Conservation (phyloP, 768 basidiomycete species). For the Tulasnella calospora region DNA sequence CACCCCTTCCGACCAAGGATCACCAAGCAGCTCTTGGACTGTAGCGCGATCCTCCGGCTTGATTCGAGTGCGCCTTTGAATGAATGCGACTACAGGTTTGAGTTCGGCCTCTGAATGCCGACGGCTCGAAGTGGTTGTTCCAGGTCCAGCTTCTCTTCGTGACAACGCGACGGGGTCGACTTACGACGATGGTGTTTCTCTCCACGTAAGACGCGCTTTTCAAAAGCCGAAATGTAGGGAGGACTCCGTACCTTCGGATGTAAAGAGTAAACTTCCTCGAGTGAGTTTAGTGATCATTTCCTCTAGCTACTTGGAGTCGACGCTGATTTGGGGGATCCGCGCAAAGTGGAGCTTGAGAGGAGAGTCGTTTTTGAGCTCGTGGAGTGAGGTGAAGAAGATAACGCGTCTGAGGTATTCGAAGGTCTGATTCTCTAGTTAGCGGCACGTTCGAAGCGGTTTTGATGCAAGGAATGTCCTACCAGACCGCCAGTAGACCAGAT, state of each 20-base stretch:
- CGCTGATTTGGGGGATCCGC: not conserved
- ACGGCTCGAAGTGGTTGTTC: not conserved
- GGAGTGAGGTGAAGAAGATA: not conserved
- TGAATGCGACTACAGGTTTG: not conserved
- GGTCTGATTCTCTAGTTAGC: too few species aligned
- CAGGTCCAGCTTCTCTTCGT: not conserved
- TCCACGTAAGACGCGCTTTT: not conserved
- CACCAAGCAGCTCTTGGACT: not conserved
- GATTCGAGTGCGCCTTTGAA: not conserved
- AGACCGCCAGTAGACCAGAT: conserved; percentile 29
- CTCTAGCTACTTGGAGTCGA: not conserved
- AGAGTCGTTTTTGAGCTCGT: not conserved
- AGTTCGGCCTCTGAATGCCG: not conserved
- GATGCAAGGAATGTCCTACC: conserved; percentile 12
- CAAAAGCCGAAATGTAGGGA: not conserved
- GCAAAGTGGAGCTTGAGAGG: not conserved
- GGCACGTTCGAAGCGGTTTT: not conserved
- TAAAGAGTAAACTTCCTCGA: not conserved
- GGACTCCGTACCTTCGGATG: not conserved
- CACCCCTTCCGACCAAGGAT: not conserved
- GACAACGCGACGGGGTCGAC: not conserved
- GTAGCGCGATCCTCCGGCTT: not conserved
- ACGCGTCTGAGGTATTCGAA: not conserved
- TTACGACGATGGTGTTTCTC: not conserved
- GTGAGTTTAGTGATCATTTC: not conserved